These are phyloP conservation scores for Oryza officinalis DNA, from an alignment of 176 grass and related monocot genomes.

Conservation along the genomic window DNA sequence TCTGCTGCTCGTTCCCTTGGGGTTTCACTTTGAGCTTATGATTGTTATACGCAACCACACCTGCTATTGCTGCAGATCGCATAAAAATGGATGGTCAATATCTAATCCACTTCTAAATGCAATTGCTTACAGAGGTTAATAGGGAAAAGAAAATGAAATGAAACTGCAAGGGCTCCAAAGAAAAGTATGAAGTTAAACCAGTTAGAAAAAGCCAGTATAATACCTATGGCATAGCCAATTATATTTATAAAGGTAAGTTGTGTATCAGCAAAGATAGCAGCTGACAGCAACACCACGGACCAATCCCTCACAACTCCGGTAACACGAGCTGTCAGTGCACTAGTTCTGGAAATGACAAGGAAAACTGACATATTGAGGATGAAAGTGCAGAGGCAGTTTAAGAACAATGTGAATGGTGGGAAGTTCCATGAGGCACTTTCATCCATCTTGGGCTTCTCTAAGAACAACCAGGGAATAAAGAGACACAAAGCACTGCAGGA, in stretches of 20 bases:
- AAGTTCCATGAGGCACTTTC: slow-evolving; percentile 82
- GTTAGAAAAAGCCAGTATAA: slow-evolving; percentile 25
- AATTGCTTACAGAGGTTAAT: neutral
- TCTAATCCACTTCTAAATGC: slow-evolving; percentile 23
- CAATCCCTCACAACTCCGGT: slow-evolving; percentile 98
- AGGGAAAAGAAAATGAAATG: neutral
- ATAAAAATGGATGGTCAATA: slow-evolving; percentile 19
- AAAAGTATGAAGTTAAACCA: slow-evolving; percentile 2
- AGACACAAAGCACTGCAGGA: slow-evolving; percentile 85
- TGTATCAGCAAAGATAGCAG: slow-evolving; percentile 93
- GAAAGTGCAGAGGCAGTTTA: slow-evolving; percentile 97
- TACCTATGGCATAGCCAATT: slow-evolving; percentile 99
- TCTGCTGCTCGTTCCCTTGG: slow-evolving; percentile 48
- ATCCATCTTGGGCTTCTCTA: slow-evolving; percentile 99
- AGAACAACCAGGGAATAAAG: slow-evolving; percentile 96
- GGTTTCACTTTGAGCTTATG: slow-evolving; percentile 69
- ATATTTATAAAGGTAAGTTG: slow-evolving; percentile 90
- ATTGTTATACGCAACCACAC: slow-evolving; percentile 95
- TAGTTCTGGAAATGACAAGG: slow-evolving; percentile 95
- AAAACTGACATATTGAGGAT: slow-evolving; percentile 95
- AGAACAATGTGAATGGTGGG: slow-evolving; percentile 76
- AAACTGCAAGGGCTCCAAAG: neutral
- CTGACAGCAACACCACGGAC: slow-evolving; percentile 86
- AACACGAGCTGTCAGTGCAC: slow-evolving; percentile 93
- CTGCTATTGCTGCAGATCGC: slow-evolving; percentile 76